A percentile compares a stretch with the other conserved stretches of the same genome.
Evolutionary conservation across 73 alveolate species (phyloP).

Genomic region (Paramecium octaurelia): DNA sequence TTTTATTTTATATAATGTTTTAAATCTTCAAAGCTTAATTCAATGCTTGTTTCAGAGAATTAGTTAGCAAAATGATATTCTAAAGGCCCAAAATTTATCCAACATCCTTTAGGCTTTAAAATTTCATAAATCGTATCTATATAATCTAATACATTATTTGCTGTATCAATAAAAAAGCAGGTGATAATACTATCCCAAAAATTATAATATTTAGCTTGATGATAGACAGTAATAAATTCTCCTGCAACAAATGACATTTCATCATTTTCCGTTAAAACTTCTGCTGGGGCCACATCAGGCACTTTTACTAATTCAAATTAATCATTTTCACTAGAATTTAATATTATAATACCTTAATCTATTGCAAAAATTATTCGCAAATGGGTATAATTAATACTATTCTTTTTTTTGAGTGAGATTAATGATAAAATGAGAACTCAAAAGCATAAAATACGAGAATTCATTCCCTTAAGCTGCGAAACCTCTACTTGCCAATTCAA

Average conservation of each 20-base stretch:
- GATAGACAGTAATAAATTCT: constrained; percentile 90
- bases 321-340: constrained; percentile 60
- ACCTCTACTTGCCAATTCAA: constrained; percentile 95
- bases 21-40: constrained; percentile 83
- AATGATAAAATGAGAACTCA: constrained; percentile 85
- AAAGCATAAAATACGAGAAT: constrained; percentile 95
- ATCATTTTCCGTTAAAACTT: constrained; percentile 67
- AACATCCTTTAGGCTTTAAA: constrained; percentile 89
- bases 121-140: constrained; percentile 88
- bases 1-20: not conserved
- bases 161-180: constrained; percentile 96
- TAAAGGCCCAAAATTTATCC: constrained; percentile 95
- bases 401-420: constrained; percentile 77
- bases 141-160: constrained; percentile 94
- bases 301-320: constrained; percentile 70
- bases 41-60: constrained; percentile 77
- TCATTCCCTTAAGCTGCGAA: constrained; percentile 96
- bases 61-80: constrained; percentile 89
- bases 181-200: constrained; percentile 92
- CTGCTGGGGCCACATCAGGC: constrained; percentile 75
- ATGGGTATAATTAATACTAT: constrained; percentile 81
- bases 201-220: constrained; percentile 59
- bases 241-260: constrained; percentile 93
- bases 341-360: not conserved
- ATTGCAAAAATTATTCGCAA: constrained; percentile 83